Percentiles rank a stretch among this genome's conserved stretches.
Conservation (phyloP, 2,329 filamentous ascomycete species). For the Hypomyces rosellus region DNA sequence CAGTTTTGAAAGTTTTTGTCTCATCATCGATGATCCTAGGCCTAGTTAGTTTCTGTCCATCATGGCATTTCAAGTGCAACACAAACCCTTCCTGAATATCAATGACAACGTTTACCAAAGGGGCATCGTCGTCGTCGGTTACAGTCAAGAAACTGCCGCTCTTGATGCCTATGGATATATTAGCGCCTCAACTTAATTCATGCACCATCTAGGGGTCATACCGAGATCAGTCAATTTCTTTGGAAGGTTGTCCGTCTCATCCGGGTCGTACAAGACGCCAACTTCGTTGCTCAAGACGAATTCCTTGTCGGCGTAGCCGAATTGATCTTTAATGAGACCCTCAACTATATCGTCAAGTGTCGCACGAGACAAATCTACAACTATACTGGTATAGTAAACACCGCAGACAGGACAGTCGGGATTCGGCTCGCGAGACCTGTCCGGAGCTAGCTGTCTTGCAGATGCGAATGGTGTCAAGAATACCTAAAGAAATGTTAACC, state of each 20-base stretch:
- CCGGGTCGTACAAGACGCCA: slow-evolving; percentile 80
- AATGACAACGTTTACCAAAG: slow-evolving; percentile 75
- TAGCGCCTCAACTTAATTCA: slow-evolving; percentile 1
- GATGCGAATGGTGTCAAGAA: slow-evolving; percentile 68
- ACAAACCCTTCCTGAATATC: slow-evolving; percentile 55
- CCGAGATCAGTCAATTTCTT: slow-evolving; percentile 76
- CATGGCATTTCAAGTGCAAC: background rate
- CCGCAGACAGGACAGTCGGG: slow-evolving; percentile 79
- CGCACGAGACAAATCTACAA: slow-evolving; percentile 62
- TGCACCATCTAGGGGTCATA: slow-evolving; percentile 25
- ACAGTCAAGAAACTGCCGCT: slow-evolving; percentile 73
- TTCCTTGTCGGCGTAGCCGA: slow-evolving; percentile 73
- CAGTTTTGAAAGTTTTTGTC: slow-evolving; percentile 50
- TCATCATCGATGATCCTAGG: slow-evolving; percentile 36
- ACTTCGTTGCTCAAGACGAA: slow-evolving; percentile 69
- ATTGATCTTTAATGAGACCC: slow-evolving; percentile 58
- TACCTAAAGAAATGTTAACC: slow-evolving; percentile 40
- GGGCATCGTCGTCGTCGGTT: slow-evolving; percentile 72
- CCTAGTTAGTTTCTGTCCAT: slow-evolving; percentile 20
- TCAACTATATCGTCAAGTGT: slow-evolving; percentile 77
- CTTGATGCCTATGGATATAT: slow-evolving; percentile 50
- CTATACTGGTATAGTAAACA: slow-evolving; percentile 59
- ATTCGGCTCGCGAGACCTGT: slow-evolving; percentile 59
- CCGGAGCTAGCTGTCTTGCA: slow-evolving; percentile 53
- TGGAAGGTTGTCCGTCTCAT: slow-evolving; percentile 76